Conservation (phyloP, 176 grass and related monocot genomes). For the Phoenix roebelenii region DNA sequence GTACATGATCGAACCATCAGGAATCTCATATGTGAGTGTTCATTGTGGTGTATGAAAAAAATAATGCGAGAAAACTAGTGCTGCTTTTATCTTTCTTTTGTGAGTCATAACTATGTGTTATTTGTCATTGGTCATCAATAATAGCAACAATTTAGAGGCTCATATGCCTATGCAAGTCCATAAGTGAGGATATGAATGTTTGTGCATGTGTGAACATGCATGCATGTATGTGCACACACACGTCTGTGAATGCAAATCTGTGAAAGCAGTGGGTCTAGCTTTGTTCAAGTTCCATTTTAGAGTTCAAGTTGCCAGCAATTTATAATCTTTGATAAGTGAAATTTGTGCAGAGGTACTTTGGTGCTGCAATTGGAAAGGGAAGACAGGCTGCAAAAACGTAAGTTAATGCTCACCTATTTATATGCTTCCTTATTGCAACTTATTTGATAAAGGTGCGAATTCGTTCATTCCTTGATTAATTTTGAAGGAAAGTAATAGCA, state of each 20-base stretch:
- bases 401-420: conserved; percentile 7
- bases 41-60: neutral
- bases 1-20: conserved; percentile 73
- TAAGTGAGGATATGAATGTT: too few relatives aligned
- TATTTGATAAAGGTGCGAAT: neutral
- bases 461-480: neutral
- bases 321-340: conserved; percentile 23
- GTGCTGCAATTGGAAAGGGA: conserved; percentile 68
- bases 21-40: conserved; percentile 56
- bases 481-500: too few relatives aligned
- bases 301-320: neutral
- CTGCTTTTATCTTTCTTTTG: too few relatives aligned
- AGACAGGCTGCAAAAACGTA: conserved; percentile 88
- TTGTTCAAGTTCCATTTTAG: too few relatives aligned
- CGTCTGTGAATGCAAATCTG: too few relatives aligned
- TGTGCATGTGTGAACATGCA: too few relatives aligned
- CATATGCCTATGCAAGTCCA: too few relatives aligned
- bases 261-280: too few relatives aligned
- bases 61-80: neutral
- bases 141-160: too few relatives aligned
- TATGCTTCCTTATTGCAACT: conserved; percentile 5
- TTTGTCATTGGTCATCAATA: too few relatives aligned
- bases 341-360: conserved; percentile 57
- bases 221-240: too few relatives aligned
- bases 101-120: too few relatives aligned